phyloP scores from a whole-genome alignment of 495 filamentous ascomycete genomes.

The Penicillium arizonense region DNA sequence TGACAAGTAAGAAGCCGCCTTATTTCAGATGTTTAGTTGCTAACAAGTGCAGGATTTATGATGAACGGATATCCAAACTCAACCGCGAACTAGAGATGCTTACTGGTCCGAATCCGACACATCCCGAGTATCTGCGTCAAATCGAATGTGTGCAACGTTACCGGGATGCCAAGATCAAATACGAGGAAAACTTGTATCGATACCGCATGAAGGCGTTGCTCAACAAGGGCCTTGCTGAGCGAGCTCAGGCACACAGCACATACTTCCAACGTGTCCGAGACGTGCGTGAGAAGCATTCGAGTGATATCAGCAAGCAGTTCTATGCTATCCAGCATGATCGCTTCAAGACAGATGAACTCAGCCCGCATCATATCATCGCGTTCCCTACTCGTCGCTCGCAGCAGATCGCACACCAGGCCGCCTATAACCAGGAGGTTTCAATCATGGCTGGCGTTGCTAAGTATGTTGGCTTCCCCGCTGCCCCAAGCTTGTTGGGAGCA shows the following conservation, averaged over 20 bases:
- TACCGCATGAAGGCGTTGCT: conserved; percentile 71
- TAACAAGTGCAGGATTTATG: conserved; percentile 64
- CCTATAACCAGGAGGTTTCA: conserved; percentile 92
- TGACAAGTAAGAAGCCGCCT: conserved; percentile 66
- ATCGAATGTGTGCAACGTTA: conserved; percentile 79
- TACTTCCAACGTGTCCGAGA: conserved; percentile 82
- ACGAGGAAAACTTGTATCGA: conserved; percentile 67
- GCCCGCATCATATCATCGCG: conserved; percentile 73
- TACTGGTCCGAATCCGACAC: conserved; percentile 68
- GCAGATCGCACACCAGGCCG: conserved; percentile 73
- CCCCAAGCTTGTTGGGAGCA: conserved; percentile 73
- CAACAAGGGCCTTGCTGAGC: conserved; percentile 71
- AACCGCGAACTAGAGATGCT: conserved; percentile 85
- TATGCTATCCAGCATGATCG: conserved; percentile 91
- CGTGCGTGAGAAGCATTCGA: conserved; percentile 74
- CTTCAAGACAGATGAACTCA: conserved; percentile 74
- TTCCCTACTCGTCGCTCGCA: conserved; percentile 70
- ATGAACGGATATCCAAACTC: conserved; percentile 77
- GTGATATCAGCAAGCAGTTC: conserved; percentile 77
- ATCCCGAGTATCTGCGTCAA: conserved; percentile 85
- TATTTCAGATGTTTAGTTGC: background rate
- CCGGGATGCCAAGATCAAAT: conserved; percentile 72
- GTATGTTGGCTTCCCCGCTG: conserved; percentile 92
- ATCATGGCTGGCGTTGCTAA: conserved; percentile 88
- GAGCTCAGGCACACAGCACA: conserved; percentile 79